Percentiles rank a stretch among this genome's conserved stretches.
phyloP scores from a whole-genome alignment of 192 early-diverging fungal species.

The Coemansia sp. region DNA sequence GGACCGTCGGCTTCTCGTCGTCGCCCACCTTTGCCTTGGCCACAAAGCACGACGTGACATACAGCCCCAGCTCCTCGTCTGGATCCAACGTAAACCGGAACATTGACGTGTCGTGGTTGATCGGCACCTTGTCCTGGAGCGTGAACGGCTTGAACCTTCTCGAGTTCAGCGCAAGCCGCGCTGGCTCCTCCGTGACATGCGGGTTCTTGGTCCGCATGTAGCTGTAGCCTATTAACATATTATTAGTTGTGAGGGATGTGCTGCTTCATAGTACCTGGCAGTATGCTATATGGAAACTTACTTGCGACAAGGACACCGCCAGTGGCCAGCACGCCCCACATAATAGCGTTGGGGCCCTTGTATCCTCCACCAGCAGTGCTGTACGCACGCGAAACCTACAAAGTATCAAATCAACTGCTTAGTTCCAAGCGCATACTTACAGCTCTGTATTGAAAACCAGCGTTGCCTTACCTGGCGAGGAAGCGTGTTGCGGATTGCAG shows the following conservation, averaged over 20 bases:
- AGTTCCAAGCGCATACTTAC: not conserved
- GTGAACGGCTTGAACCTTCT: constrained; percentile 49
- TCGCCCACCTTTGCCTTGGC: constrained; percentile 62
- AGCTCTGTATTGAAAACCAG: no score
- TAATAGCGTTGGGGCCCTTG: constrained; percentile 29
- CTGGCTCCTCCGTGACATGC: constrained; percentile 7
- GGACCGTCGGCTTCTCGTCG: constrained; percentile 67
- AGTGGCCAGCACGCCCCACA: constrained; percentile 48
- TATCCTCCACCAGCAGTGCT: constrained; percentile 28
- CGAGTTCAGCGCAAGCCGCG: constrained; percentile 38
- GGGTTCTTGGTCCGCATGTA: constrained; percentile 40
- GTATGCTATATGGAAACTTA: constrained; percentile 21
- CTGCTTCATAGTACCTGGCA: not conserved
- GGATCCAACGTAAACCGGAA: constrained; percentile 72
- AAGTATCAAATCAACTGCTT: no score
- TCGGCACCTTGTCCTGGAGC: constrained; percentile 50
- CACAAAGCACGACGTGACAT: constrained; percentile 76
- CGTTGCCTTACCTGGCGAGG: constrained; percentile 38
- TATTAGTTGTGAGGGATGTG: constrained; percentile 2
- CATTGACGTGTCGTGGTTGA: constrained; percentile 70
- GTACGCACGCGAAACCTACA: constrained; percentile 51
- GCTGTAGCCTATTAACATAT: constrained; percentile 37
- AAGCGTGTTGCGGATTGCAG: constrained; percentile 34
- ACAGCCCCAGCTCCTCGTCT: constrained; percentile 66
- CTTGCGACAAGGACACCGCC: constrained; percentile 49